Percentiles rank a stretch among this genome's conserved stretches.
Evolutionary conservation across 1,284 basidiomycete species (phyloP).

Genomic region (Irpex lacteus): DNA sequence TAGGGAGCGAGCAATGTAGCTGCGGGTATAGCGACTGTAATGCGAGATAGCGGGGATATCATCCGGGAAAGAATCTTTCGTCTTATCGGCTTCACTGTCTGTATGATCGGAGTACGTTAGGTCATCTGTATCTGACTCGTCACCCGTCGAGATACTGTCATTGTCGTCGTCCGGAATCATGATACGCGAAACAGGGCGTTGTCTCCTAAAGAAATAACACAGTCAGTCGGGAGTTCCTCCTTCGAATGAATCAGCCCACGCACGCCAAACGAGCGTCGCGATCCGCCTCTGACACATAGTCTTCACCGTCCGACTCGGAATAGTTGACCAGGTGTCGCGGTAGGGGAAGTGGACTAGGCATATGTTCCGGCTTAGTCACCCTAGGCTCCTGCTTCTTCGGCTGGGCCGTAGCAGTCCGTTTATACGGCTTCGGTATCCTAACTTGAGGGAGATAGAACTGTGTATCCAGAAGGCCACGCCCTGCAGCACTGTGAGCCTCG

Average conservation of each 20-base stretch:
- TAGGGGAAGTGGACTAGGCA: neutral
- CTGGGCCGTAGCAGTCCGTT: neutral
- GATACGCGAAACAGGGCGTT: conserved; percentile 38
- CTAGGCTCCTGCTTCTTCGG: neutral
- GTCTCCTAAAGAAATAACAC: conserved; percentile 35
- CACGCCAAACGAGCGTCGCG: conserved; percentile 58
- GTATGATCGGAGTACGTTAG: conserved; percentile 16
- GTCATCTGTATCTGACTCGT: conserved; percentile 77
- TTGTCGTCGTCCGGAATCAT: conserved; percentile 36
- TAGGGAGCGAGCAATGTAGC: conserved; percentile 28
- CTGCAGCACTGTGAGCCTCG: conserved; percentile 27
- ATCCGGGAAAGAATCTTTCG: conserved; percentile 11
- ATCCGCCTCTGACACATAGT: conserved; percentile 57
- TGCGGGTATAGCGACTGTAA: conserved; percentile 27
- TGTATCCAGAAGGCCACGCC: conserved; percentile 30
- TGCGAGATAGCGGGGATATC: conserved; percentile 18
- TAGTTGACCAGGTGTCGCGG: neutral
- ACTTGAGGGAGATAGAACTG: conserved; percentile 48
- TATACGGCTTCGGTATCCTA: neutral
- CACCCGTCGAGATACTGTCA: conserved; percentile 58
- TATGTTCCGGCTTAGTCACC: neutral
- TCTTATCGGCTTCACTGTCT: conserved; percentile 6
- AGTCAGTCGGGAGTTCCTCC: neutral
- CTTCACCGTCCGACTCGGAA: conserved; percentile 69
- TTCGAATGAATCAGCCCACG: conserved; percentile 38